Evolutionary conservation across 2,329 filamentous ascomycete species (phyloP), one percentile per base, ranked within the genome.

Genomic region (Alternaria sp.): DNA sequence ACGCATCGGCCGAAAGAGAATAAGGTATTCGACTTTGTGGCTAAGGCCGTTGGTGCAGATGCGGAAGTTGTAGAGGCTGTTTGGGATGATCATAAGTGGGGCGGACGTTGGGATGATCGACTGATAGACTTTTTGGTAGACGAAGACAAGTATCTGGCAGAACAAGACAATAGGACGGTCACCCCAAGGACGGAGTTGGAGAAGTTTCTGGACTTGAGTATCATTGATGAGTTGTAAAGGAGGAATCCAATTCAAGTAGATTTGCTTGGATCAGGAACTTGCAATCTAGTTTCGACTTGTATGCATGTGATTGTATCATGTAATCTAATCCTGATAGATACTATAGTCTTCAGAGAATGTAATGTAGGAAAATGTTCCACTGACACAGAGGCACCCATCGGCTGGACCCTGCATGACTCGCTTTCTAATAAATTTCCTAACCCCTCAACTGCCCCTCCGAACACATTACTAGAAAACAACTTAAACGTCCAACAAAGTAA

Each of bases 61-160:
- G 62, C 40, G n/a, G 57, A 43, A 12, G 60, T 73, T 32, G 59
- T 74, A 16, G 59, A 71, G 53, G 65, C 50, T n/a, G 69, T 73
- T 7, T 71, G 71, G 71, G 41, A 12, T 3, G 64, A 68, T 25
- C 72, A 74, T 60, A 63, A 66, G 18, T 75, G 71, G 69, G 66
- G 46, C 40, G 69, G 68, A 9, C 62, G 34, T 5, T 68, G 63
- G 65, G 59, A 56, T 34, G 51, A 54, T 18, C 65, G 66, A 18
- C 48, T 75, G 36, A 44, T 71, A n/a, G 63, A 68, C 16, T 64
- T 72, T 40, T 38, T 74, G 48, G 64, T 69, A 0, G 63, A 66
- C 10, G 72, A 75, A 56, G 71, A 75, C 59, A 56, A 45, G 34
- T 72, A 70, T 65, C 46, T 74, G 20, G 69, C 69, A 12, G 53